A percentile compares a stretch with the other conserved stretches of the same genome.
These are phyloP conservation scores for Nitzschia putrida DNA, from an alignment of 108 stramenopile genomes.

Conservation along the genomic window DNA sequence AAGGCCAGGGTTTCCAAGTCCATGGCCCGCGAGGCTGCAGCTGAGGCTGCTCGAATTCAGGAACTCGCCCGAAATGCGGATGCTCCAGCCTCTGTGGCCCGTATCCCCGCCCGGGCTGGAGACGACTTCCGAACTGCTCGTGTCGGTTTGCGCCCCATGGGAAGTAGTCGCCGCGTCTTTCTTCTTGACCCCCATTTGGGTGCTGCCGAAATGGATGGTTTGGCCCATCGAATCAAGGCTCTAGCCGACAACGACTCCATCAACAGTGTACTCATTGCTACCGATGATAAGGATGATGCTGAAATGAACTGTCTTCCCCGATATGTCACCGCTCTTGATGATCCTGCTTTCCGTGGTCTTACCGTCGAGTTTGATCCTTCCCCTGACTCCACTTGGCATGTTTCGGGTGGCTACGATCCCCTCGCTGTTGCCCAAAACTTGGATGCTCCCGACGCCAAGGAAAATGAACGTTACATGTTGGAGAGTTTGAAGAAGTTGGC, in stretches of 20 bases:
- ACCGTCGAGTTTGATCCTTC: conserved; percentile 37
- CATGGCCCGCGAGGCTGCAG: conserved; percentile 37
- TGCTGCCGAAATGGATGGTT: conserved; percentile 66
- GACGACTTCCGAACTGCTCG: conserved; percentile 29
- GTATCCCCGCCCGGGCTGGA: conserved; percentile 32
- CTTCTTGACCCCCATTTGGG: conserved; percentile 62
- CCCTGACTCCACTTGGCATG: conserved; percentile 54
- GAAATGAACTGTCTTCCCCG: conserved; percentile 26
- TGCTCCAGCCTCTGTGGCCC: conserved; percentile 26
- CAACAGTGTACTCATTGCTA: conserved; percentile 66
- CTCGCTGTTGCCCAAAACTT: conserved; percentile 35
- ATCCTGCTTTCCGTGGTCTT: conserved; percentile 12
- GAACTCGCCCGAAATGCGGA: conserved; percentile 32
- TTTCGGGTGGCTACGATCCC: conserved; percentile 78
- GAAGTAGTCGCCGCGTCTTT: conserved; percentile 73
- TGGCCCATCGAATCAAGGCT: conserved; percentile 67
- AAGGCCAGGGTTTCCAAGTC: conserved; percentile 34
- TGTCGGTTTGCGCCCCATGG: conserved; percentile 63
- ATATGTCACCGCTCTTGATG: conserved; percentile 24
- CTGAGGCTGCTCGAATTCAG: conserved; percentile 23
- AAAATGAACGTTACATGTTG: conserved; percentile 48
- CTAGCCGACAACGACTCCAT: conserved; percentile 63
- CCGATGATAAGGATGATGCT: conserved; percentile 58
- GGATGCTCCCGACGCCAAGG: conserved; percentile 4
- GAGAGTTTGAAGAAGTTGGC: conserved; percentile 50